Conservation (phyloP, 2,329 filamentous ascomycete genomes). For the Clathrospora elynae region DNA sequence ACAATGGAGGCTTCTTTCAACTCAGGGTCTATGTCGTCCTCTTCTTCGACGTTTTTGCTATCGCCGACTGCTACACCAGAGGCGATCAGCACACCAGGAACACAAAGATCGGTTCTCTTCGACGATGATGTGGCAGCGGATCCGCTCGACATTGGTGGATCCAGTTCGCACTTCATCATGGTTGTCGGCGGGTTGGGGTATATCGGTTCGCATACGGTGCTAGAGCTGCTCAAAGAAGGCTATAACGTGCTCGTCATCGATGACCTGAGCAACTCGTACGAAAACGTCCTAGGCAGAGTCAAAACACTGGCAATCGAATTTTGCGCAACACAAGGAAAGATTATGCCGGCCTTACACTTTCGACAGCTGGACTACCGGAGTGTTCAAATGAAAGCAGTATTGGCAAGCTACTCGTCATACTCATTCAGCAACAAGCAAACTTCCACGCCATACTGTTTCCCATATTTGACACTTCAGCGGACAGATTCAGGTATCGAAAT, state of each 20-base stretch:
- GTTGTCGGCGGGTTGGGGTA: slow-evolving; percentile 62
- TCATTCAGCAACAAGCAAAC: slow-evolving; percentile 26
- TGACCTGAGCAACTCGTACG: slow-evolving; percentile 54
- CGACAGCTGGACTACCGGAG: slow-evolving; percentile 57
- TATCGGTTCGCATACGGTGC: slow-evolving; percentile 61
- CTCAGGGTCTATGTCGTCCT: slow-evolving; percentile 33
- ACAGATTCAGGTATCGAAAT: slow-evolving; percentile 43
- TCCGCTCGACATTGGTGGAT: slow-evolving; percentile 48
- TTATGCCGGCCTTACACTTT: slow-evolving; percentile 54
- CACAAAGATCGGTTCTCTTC: slow-evolving; percentile 53
- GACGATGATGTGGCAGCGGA: slow-evolving; percentile 55
- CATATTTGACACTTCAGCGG: slow-evolving; percentile 36
- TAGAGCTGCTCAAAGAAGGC: slow-evolving; percentile 60
- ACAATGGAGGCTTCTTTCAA: slow-evolving; percentile 31
- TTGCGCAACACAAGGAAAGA: slow-evolving; percentile 48
- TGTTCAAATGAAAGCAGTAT: slow-evolving; percentile 49
- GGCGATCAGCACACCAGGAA: slow-evolving; percentile 52
- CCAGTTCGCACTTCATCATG: slow-evolving; percentile 52
- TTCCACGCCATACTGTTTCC: slow-evolving; percentile 25
- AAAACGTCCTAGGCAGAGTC: slow-evolving; percentile 48
- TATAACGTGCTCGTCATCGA: slow-evolving; percentile 59
- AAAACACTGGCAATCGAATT: slow-evolving; percentile 43
- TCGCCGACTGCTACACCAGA: slow-evolving; percentile 33
- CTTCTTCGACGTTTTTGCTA: slow-evolving; percentile 36
- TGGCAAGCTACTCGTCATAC: slow-evolving; percentile 51